Conservation (phyloP, 345 rosid species). For the Brassica incana region DNA sequence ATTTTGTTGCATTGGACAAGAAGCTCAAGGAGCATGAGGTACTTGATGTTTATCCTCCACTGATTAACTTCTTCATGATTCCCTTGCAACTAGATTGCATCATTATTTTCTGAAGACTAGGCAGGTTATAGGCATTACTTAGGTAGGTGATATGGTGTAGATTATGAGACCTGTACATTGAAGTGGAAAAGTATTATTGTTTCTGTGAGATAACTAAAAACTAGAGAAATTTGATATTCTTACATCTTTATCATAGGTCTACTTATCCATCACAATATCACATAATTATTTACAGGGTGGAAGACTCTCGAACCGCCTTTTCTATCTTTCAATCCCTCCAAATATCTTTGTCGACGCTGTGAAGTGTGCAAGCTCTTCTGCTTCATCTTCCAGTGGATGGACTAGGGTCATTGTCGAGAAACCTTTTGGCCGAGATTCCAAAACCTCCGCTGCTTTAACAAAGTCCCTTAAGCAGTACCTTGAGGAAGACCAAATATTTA, state of each 20-base stretch:
- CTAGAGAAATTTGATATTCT: not conserved
- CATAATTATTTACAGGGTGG: constrained; percentile 54
- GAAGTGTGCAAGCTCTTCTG: constrained; percentile 81
- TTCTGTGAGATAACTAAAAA: not conserved
- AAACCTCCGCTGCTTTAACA: constrained; percentile 90
- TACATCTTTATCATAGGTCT: not conserved
- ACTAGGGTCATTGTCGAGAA: constrained; percentile 98
- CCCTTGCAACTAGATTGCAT: not conserved
- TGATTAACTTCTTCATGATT: not conserved
- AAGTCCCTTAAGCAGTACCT: constrained; percentile 79
- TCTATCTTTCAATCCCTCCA: constrained; percentile 93
- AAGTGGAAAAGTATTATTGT: not conserved
- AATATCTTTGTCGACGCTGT: constrained; percentile 92
- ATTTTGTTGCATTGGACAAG: constrained; percentile 75
- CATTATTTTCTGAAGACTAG: not conserved
- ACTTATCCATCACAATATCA: constrained; percentile 1
- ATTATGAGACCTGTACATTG: not conserved
- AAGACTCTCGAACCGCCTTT: constrained; percentile 81
- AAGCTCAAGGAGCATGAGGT: constrained; percentile 94
- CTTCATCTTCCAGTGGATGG: constrained; percentile 93
- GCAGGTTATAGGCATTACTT: not conserved
- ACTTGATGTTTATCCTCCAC: constrained; percentile 26
- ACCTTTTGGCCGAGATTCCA: constrained; percentile 96
- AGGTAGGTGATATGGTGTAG: constrained; percentile 3
- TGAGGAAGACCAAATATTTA: constrained; percentile 91